Percentiles rank a stretch among this genome's conserved stretches.
Evolutionary conservation across 352 stramenopile species (phyloP).

Genomic region (Phytophthora hybrid): DNA sequence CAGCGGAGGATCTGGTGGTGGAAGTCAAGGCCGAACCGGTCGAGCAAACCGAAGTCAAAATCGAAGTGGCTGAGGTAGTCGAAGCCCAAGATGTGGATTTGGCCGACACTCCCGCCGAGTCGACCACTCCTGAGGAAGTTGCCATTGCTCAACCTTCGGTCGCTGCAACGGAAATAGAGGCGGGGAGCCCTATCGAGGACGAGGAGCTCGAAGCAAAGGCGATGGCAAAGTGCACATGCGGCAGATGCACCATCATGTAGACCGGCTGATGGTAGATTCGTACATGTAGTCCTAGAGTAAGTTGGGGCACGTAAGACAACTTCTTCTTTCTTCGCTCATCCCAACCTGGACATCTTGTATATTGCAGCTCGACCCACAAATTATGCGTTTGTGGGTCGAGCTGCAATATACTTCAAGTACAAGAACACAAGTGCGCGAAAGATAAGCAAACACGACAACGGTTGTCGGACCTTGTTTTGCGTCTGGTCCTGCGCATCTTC

Average conservation of each 20-base stretch:
- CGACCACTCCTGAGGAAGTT: conserved; percentile 14
- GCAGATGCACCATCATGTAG: conserved; percentile 77
- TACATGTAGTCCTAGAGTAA: conserved; percentile 8
- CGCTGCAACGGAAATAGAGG: conserved; percentile 19
- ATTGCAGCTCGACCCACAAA: too few relatives aligned
- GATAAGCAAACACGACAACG: neutral
- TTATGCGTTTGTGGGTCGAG: too few relatives aligned
- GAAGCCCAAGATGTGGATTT: neutral
- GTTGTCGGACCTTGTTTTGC: neutral
- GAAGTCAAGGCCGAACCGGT: conserved; percentile 17
- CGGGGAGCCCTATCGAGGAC: conserved; percentile 20
- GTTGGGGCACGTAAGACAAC: neutral
- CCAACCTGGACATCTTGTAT: too few relatives aligned
- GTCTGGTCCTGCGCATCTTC: too few relatives aligned
- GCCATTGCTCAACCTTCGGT: conserved; percentile 18
- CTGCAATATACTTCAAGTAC: too few relatives aligned
- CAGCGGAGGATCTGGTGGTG: neutral
- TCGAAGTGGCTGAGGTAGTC: conserved; percentile 18
- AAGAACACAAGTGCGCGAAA: too few relatives aligned
- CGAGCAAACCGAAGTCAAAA: conserved; percentile 23
- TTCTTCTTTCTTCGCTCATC: neutral
- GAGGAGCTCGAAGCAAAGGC: conserved; percentile 65
- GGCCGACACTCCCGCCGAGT: conserved; percentile 5
- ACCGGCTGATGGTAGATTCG: neutral
- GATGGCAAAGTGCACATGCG: conserved; percentile 76